Percentiles rank a stretch among this genome's conserved stretches.
phyloP scores from a whole-genome alignment of 768 basidiomycete genomes.

The Agrocybe pediades region DNA sequence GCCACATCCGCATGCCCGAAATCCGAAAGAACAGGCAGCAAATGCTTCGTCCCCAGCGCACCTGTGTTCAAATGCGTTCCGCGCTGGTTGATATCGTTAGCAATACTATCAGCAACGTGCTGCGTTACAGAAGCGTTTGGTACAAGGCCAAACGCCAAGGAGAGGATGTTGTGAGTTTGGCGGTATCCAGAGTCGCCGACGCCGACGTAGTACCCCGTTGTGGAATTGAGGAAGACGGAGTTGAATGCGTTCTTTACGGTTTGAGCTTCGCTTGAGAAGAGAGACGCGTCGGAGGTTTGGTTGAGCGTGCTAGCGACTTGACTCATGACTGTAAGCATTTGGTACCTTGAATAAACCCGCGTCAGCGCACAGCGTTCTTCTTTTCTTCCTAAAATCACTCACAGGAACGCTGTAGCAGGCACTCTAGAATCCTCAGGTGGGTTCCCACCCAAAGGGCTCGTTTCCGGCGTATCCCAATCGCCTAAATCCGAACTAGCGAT shows the following conservation, averaged over 20 bases:
- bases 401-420: slow-evolving; percentile 31
- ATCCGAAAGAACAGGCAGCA: slow-evolving; percentile 25
- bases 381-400: too few relatives aligned
- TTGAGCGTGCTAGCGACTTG: slow-evolving; percentile 23
- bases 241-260: slow-evolving; percentile 29
- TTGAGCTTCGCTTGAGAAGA: slow-evolving; percentile 24
- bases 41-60: slow-evolving; percentile 25
- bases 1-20: slow-evolving; percentile 25
- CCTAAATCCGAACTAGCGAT: slow-evolving; percentile 27
- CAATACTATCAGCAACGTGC: slow-evolving; percentile 26
- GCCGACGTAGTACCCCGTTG: slow-evolving; percentile 24
- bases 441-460: slow-evolving; percentile 32
- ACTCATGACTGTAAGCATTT: slow-evolving; percentile 28
- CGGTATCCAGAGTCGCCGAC: slow-evolving; percentile 28
- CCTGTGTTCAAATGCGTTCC: slow-evolving; percentile 28
- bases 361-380: too few relatives aligned
- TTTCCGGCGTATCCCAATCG: slow-evolving; percentile 51
- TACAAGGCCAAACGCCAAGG: slow-evolving; percentile 24
- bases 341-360: slow-evolving; percentile 20
- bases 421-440: slow-evolving; percentile 30
- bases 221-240: slow-evolving; percentile 22
- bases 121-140: slow-evolving; percentile 22
- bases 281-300: slow-evolving; percentile 22
- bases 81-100: slow-evolving; percentile 18
- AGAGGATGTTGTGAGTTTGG: slow-evolving; percentile 30